phyloP scores from a whole-genome alignment of 352 stramenopile genomes.

The Blastocystis sp. region DNA sequence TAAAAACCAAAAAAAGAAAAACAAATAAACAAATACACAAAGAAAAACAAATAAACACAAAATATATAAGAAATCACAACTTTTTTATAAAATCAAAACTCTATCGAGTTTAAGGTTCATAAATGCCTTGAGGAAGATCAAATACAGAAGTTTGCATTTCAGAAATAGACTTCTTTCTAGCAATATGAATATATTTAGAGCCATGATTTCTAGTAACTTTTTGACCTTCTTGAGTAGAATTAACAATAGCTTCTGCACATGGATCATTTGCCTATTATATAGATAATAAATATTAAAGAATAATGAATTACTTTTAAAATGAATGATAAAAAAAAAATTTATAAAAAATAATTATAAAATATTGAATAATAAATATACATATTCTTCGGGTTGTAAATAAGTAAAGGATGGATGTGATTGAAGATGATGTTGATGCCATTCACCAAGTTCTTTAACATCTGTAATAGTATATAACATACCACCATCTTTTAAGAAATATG shows the following conservation, averaged over 20 bases:
- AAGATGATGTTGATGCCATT: constrained; percentile 85
- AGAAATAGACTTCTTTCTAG: constrained; percentile 6
- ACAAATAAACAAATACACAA: no score
- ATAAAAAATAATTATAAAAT: not conserved
- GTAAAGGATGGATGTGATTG: constrained; percentile 72
- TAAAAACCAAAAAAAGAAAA: no score
- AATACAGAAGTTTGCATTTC: constrained; percentile 16
- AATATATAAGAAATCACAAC: no score
- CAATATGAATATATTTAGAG: constrained; percentile 53
- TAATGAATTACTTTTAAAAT: not conserved
- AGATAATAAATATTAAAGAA: not conserved
- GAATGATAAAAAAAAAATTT: not conserved
- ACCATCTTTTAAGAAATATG: constrained; percentile 68
- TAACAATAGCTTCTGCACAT: constrained; percentile 76
- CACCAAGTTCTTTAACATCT: constrained; percentile 85
- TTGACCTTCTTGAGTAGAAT: constrained; percentile 90
- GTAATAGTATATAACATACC: constrained; percentile 92
- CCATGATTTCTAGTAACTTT: constrained; percentile 72
- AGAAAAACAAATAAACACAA: no score
- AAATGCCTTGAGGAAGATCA: no score
- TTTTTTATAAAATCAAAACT: no score
- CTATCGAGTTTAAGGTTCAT: no score
- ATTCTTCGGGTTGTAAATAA: constrained; percentile 59
- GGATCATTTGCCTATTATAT: constrained; percentile 56
- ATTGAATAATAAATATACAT: constrained; percentile 49